Evolutionary conservation across 2,329 filamentous ascomycete genomes (phyloP).

Genomic region (Cladobotryum protrusum): DNA sequence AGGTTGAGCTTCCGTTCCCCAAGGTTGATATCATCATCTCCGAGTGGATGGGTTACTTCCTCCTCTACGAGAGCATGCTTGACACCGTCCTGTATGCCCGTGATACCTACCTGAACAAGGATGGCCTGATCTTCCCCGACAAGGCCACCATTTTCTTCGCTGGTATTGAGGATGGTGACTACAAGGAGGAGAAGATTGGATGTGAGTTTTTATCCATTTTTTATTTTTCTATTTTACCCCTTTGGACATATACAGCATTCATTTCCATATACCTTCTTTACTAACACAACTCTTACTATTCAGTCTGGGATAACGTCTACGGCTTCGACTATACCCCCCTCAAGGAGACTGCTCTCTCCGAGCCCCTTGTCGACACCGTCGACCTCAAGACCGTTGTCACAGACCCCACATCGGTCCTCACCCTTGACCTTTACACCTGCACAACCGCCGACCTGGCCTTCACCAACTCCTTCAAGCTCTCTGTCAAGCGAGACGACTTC

Average conservation of each 20-base stretch:
- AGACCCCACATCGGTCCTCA: constrained; percentile 77
- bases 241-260: too few relatives aligned
- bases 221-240: neutral
- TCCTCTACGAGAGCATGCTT: constrained; percentile 98
- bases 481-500: constrained; percentile 81
- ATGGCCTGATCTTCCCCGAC: constrained; percentile 95
- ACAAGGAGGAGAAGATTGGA: constrained; percentile 99
- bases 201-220: constrained; percentile 56
- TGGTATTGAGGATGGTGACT: constrained; percentile 96
- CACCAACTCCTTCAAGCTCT: constrained; percentile 67
- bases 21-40: constrained; percentile 99
- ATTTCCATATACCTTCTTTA: neutral
- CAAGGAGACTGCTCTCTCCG: constrained; percentile 86
- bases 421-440: constrained; percentile 90
- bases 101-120: constrained; percentile 80
- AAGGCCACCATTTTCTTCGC: constrained; percentile 97
- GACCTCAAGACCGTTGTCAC: constrained; percentile 96
- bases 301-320: constrained; percentile 99
- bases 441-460: constrained; percentile 79
- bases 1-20: constrained; percentile 85
- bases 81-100: constrained; percentile 96
- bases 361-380: constrained; percentile 95
- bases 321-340: constrained; percentile 95
- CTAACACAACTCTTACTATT: neutral
- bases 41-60: constrained; percentile 99